Evolutionary conservation across 83 land plant genomes (phyloP).

Genomic region (Picea mariana): DNA sequence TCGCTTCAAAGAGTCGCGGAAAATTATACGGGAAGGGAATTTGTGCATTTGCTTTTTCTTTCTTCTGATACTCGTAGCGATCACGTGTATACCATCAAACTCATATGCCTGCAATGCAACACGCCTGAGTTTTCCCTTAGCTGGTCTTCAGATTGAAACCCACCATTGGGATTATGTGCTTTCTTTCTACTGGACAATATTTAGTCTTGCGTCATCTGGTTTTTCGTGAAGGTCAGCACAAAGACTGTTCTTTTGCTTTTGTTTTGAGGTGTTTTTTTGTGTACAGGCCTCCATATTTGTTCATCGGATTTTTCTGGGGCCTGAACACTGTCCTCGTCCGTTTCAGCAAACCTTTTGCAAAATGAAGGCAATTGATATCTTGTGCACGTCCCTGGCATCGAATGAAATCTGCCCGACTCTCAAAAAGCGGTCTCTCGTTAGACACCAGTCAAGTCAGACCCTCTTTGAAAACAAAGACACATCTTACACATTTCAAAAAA

Average conservation of each 20-base stretch:
- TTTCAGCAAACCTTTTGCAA: not conserved
- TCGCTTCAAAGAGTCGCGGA: not conserved
- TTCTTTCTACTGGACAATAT: not conserved
- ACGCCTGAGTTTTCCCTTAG: not conserved
- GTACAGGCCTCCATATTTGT: not conserved
- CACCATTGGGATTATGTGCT: not conserved
- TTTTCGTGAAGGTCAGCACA: not conserved
- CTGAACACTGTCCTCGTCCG: not conserved
- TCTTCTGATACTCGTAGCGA: conserved; percentile 9
- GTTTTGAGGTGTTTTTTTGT: not conserved
- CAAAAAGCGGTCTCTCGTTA: conserved; percentile 32
- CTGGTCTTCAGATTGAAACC: not conserved
- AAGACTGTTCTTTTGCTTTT: not conserved
- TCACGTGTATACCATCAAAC: not conserved
- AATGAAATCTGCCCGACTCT: conserved; percentile 51
- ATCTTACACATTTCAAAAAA: too few relatives aligned
- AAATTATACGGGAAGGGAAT: not conserved
- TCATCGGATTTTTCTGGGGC: too few relatives aligned
- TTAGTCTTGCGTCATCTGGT: not conserved
- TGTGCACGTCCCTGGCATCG: conserved; percentile 55
- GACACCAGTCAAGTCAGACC: conserved; percentile 19
- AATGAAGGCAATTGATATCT: conserved; percentile 45
- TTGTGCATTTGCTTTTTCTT: conserved; percentile 6
- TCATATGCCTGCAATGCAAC: not conserved
- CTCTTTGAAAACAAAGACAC: too few relatives aligned